Percentiles rank a stretch among this genome's conserved stretches.
phyloP scores from a whole-genome alignment of 1,284 basidiomycete species.

The Cystobasidium slooffiae region DNA sequence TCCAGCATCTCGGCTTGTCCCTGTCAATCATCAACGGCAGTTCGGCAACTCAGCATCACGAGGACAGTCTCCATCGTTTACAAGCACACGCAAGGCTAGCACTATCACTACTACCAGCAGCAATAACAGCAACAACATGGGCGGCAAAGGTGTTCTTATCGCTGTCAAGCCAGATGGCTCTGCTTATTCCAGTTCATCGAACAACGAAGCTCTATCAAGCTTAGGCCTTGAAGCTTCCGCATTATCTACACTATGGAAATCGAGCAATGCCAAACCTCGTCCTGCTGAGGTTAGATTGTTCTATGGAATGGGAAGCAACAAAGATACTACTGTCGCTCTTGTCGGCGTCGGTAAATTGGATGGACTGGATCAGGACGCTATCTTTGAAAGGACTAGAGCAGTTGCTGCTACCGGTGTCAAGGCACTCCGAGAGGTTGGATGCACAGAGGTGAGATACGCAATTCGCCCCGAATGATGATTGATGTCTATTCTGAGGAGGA shows the following conservation, averaged over 20 bases:
- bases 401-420: conserved; percentile 47
- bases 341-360: conserved; percentile 34
- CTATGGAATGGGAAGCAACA: conserved; percentile 58
- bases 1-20: not conserved
- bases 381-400: conserved; percentile 47
- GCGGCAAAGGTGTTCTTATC: conserved; percentile 38
- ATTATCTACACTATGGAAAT: conserved; percentile 59
- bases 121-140: conserved; percentile 25
- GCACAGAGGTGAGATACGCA: conserved; percentile 22
- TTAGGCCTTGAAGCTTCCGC: conserved; percentile 56
- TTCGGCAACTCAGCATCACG: conserved; percentile 5
- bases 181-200: conserved; percentile 61
- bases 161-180: conserved; percentile 54
- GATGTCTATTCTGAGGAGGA: not conserved
- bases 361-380: conserved; percentile 40
- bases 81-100: not conserved
- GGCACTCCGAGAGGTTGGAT: conserved; percentile 36
- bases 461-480: not conserved
- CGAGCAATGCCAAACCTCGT: conserved; percentile 62
- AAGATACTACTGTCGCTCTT: conserved; percentile 26
- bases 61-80: not conserved
- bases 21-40: not conserved
- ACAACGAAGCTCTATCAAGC: conserved; percentile 53
- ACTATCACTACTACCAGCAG: not conserved
- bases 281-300: conserved; percentile 70